Conservation (phyloP, 805 yeast species). For the Komagataella phaffii region DNA sequence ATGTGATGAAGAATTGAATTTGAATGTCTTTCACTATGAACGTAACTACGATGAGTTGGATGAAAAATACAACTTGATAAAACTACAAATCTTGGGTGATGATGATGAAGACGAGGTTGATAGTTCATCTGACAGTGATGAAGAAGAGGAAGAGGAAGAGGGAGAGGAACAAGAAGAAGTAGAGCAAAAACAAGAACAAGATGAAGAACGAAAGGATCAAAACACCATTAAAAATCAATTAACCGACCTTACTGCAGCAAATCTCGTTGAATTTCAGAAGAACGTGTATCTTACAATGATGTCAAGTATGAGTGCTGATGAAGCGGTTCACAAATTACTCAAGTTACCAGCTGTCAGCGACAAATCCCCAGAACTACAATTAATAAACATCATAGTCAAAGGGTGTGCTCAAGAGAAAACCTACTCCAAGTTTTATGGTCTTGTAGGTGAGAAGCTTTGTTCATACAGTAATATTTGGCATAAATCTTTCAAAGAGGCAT, state of each 20-base stretch:
- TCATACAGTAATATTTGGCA: constrained; percentile 43
- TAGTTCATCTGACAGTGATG: constrained; percentile 10
- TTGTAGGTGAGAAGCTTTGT: constrained; percentile 56
- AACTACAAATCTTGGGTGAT: constrained; percentile 32
- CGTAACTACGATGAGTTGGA: constrained; percentile 36
- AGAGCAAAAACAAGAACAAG: constrained; percentile 30
- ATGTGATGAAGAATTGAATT: constrained; percentile 27
- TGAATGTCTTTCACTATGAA: constrained; percentile 39
- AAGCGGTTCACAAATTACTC: constrained; percentile 78
- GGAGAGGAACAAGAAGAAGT: constrained; percentile 42
- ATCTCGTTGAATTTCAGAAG: constrained; percentile 53
- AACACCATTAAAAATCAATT: constrained; percentile 19
- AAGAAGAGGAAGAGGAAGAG: constrained; percentile 11
- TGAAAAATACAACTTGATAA: constrained; percentile 26
- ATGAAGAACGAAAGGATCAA: constrained; percentile 35
- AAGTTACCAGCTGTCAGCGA: constrained; percentile 29
- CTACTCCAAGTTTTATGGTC: constrained; percentile 76
- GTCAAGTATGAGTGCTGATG: constrained; percentile 87
- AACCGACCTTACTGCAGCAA: constrained; percentile 58
- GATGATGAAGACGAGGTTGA: constrained; percentile 7
- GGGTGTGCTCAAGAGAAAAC: constrained; percentile 80
- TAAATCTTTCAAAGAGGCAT: constrained; percentile 33
- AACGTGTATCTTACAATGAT: constrained; percentile 69
- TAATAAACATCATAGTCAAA: constrained; percentile 63
- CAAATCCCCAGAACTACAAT: constrained; percentile 29